Percentiles rank a stretch among this genome's conserved stretches.
phyloP scores from a whole-genome alignment of 1,284 basidiomycete species.

The Cystobasidiaceae sp. region DNA sequence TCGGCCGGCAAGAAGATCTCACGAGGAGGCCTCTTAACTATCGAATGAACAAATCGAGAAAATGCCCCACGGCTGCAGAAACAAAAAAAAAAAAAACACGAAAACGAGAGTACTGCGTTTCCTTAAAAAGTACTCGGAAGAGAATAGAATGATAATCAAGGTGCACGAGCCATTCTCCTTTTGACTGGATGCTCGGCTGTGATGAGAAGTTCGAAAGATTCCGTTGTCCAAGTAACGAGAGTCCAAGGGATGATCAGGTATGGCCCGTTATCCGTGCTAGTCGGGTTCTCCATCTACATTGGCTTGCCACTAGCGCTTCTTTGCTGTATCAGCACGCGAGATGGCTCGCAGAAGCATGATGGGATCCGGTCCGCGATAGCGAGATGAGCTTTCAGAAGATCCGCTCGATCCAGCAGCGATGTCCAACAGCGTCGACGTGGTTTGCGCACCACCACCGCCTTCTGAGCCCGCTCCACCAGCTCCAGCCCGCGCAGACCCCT shows the following conservation, averaged over 20 bases:
- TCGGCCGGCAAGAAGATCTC: too few species aligned
- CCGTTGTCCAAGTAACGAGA: not conserved
- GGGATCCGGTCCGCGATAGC: not conserved
- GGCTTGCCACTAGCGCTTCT: not conserved
- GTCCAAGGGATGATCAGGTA: not conserved
- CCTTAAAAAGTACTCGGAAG: too few species aligned
- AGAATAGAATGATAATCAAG: not conserved
- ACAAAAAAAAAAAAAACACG: too few species aligned
- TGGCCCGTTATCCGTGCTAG: too few species aligned
- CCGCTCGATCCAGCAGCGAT: not conserved
- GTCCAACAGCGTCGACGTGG: not conserved
- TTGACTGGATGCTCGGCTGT: not conserved
- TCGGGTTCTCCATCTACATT: not conserved
- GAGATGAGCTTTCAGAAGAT: not conserved
- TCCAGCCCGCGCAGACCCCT: too few species aligned
- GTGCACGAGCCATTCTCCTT: not conserved
- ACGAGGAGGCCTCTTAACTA: too few species aligned
- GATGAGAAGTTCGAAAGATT: not conserved
- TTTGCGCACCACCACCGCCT: not conserved
- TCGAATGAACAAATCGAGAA: too few species aligned
- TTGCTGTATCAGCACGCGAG: conserved; percentile 12
- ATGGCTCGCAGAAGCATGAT: conserved; percentile 10
- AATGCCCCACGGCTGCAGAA: too few species aligned
- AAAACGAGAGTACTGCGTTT: too few species aligned
- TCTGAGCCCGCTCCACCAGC: not conserved